A percentile compares a stretch with the other conserved stretches of the same genome.
These are phyloP conservation scores for Saccharum officinarum DNA, from an alignment of 176 grass and related monocot genomes.

Conservation along the genomic window DNA sequence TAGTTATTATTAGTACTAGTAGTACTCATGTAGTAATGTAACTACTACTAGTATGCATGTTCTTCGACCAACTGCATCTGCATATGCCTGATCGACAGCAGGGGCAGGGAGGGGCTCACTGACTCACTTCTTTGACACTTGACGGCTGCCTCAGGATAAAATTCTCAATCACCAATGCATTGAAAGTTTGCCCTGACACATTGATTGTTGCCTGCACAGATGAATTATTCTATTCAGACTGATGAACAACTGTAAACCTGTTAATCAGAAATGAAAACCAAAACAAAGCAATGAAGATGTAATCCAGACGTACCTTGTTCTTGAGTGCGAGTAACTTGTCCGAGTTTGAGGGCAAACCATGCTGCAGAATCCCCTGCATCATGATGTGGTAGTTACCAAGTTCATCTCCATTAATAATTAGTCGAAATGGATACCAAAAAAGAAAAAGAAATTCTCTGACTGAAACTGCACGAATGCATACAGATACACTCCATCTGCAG, in stretches of 20 bases:
- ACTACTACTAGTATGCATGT: too few species aligned
- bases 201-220: conserved; percentile 54
- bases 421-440: too few species aligned
- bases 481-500: too few species aligned
- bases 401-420: too few species aligned
- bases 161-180: conserved; percentile 69
- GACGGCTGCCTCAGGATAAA: conserved; percentile 70
- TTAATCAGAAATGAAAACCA: too few species aligned
- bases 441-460: too few species aligned
- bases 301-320: conserved; percentile 43
- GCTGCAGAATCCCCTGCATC: conserved; percentile 73
- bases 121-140: conserved; percentile 59
- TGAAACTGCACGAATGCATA: too few species aligned
- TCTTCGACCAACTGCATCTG: background rate
- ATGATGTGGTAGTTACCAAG: background rate
- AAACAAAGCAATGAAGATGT: too few species aligned
- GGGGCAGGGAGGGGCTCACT: too few species aligned
- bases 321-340: conserved; percentile 64
- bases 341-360: conserved; percentile 74
- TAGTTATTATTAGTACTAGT: too few species aligned
- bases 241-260: background rate
- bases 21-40: background rate
- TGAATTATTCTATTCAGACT: background rate
- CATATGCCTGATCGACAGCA: background rate
- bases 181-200: conserved; percentile 75